These are phyloP conservation scores for Eucalyptus regnans DNA, from an alignment of 345 rosid genomes.

Conservation along the genomic window DNA sequence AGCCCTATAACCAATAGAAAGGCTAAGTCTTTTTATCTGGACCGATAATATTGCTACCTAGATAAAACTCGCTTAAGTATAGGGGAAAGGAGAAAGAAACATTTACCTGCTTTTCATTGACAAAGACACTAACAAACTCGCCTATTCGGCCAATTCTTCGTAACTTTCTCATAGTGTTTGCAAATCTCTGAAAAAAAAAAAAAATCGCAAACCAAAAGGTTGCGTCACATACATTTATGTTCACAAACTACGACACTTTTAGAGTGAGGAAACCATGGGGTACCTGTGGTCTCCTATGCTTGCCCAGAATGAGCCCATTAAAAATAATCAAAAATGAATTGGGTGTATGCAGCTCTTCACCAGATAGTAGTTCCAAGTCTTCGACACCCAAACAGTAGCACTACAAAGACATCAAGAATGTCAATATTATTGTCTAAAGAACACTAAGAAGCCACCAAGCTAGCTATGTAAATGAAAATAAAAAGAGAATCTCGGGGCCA, in stretches of 20 bases:
- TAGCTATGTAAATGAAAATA: background rate
- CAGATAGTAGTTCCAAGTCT: conserved; percentile 71
- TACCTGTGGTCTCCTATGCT: conserved; percentile 94
- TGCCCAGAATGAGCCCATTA: conserved; percentile 91
- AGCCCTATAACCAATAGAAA: background rate
- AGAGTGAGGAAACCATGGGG: background rate
- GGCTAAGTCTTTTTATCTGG: background rate
- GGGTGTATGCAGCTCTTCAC: conserved; percentile 82
- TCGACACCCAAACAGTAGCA: conserved; percentile 82
- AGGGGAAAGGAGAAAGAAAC: background rate
- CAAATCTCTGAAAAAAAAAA: conserved; percentile 44
- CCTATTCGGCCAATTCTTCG: conserved; percentile 91
- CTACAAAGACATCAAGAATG: conserved; percentile 22
- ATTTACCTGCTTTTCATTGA: conserved; percentile 88
- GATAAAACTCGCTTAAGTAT: background rate
- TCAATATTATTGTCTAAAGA: background rate
- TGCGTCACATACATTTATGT: background rate
- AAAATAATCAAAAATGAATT: conserved; percentile 70
- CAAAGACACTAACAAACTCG: conserved; percentile 82
- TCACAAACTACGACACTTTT: background rate
- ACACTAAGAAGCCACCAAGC: background rate
- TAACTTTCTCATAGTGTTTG: conserved; percentile 53
- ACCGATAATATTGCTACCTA: background rate
- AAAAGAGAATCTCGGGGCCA: background rate
- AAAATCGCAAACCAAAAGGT: background rate